Evolutionary conservation across 345 rosid species (phyloP).

Genomic region (Arabis alpina): DNA sequence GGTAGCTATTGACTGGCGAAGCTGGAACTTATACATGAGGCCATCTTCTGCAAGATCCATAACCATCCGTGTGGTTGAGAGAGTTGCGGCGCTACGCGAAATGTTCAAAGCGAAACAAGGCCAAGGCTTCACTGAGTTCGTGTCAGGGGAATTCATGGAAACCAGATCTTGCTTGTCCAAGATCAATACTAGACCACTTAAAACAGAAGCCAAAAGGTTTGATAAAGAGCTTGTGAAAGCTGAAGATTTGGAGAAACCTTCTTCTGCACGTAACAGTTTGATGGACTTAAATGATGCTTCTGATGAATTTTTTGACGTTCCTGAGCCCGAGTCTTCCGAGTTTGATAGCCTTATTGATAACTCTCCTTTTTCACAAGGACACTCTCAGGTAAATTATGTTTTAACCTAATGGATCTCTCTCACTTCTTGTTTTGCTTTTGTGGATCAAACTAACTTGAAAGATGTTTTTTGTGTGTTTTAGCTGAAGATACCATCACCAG

Average conservation of each 20-base stretch:
- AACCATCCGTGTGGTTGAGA: constrained; percentile 81
- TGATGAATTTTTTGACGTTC: constrained; percentile 96
- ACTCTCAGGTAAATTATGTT: constrained; percentile 39
- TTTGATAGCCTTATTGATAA: constrained; percentile 51
- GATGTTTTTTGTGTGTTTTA: constrained; percentile 20
- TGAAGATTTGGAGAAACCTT: constrained; percentile 52
- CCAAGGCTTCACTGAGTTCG: constrained; percentile 48
- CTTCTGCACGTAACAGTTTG: constrained; percentile 51
- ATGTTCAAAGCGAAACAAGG: constrained; percentile 68
- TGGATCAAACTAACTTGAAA: constrained; percentile 42
- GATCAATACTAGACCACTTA: constrained; percentile 38
- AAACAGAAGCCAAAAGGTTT: constrained; percentile 32
- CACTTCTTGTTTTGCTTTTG: constrained; percentile 18
- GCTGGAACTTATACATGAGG: constrained; percentile 67
- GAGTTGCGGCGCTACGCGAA: constrained; percentile 89
- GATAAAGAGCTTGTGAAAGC: constrained; percentile 32
- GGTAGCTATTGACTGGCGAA: constrained; percentile 94
- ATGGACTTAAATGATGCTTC: constrained; percentile 62
- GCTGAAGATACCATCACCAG: constrained; percentile 63
- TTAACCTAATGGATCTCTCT: constrained; percentile 43
- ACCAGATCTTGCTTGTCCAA: constrained; percentile 44
- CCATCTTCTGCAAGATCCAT: constrained; percentile 69
- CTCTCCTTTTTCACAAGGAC: constrained; percentile 47
- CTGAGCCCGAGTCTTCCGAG: constrained; percentile 59
- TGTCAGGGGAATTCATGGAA: constrained; percentile 45